Percentiles rank a stretch among this genome's conserved stretches.
These are phyloP conservation scores for Hygrophila difformis DNA, from an alignment of 257 asterid genomes.

Conservation along the genomic window DNA sequence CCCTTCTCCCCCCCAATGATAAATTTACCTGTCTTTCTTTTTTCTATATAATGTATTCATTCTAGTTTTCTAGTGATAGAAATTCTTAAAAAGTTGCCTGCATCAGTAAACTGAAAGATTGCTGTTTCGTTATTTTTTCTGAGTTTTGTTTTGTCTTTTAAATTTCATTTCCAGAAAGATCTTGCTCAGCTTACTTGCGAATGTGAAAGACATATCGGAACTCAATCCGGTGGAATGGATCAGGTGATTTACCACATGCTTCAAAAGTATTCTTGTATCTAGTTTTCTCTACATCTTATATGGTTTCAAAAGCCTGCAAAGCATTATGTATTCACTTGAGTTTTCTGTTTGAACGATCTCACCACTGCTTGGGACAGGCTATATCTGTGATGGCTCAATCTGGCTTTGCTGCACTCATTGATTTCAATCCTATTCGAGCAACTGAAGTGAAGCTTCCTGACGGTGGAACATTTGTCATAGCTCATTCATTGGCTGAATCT, in stretches of 20 bases:
- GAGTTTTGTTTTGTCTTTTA: too few relatives aligned
- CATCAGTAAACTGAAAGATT: too few relatives aligned
- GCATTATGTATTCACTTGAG: too few relatives aligned
- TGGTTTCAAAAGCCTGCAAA: too few relatives aligned
- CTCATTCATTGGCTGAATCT: conserved; percentile 90
- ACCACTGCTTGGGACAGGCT: conserved; percentile 72
- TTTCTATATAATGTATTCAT: too few relatives aligned
- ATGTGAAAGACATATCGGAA: conserved; percentile 94
- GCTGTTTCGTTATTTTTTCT: too few relatives aligned
- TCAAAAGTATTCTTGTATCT: neutral
- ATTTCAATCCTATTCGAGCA: conserved; percentile 90
- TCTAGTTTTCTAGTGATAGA: too few relatives aligned
- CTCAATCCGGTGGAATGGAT: conserved; percentile 99
- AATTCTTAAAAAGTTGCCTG: too few relatives aligned
- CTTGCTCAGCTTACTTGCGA: conserved; percentile 94
- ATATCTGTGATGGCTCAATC: conserved; percentile 91
- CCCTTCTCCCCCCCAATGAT: too few relatives aligned
- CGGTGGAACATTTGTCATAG: conserved; percentile 79
- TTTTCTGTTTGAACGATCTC: too few relatives aligned
- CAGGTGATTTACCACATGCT: conserved; percentile 44
- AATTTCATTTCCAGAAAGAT: conserved; percentile 55
- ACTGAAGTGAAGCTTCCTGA: conserved; percentile 89
- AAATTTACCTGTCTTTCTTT: too few relatives aligned
- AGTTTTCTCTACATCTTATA: too few relatives aligned
- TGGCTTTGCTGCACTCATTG: conserved; percentile 88